A percentile compares a stretch with the other conserved stretches of the same genome.
Conservation (phyloP, 495 filamentous ascomycete species). For the Lasiosphaeria miniovina region DNA sequence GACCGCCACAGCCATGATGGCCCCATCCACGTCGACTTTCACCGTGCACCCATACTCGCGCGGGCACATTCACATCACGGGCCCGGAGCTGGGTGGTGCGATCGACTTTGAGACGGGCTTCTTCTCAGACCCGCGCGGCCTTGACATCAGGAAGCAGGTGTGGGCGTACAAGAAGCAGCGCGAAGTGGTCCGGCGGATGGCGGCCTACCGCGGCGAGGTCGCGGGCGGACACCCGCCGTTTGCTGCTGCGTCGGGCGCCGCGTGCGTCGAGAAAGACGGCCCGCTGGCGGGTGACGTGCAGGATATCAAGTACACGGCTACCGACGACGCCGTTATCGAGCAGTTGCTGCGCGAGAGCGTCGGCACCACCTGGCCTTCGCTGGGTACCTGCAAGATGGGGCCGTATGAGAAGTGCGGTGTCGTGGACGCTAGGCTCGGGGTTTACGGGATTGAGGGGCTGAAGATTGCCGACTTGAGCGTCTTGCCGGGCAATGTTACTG, state of each 20-base stretch:
- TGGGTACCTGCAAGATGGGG: constrained; percentile 31
- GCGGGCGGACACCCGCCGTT: constrained; percentile 50
- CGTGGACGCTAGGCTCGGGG: constrained; percentile 46
- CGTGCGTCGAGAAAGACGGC: constrained; percentile 17
- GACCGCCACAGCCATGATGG: constrained; percentile 46
- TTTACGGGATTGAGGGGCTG: constrained; percentile 53
- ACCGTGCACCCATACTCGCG: constrained; percentile 53
- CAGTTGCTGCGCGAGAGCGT: constrained; percentile 12
- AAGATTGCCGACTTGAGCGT: constrained; percentile 58
- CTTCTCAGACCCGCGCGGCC: constrained; percentile 31
- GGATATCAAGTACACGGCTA: constrained; percentile 28
- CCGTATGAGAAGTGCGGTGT: constrained; percentile 46
- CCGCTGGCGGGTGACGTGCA: constrained; percentile 15
- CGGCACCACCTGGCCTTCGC: constrained; percentile 8
- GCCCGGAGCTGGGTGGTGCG: constrained; percentile 28
- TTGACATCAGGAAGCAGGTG: constrained; percentile 43
- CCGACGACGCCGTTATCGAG: constrained; percentile 41
- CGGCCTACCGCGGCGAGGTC: constrained; percentile 51
- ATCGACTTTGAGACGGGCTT: constrained; percentile 43
- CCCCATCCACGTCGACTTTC: constrained; percentile 40
- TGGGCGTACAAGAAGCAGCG: constrained; percentile 54
- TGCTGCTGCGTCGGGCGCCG: constrained; percentile 41
- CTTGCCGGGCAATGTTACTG: constrained; percentile 54
- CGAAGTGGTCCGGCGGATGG: constrained; percentile 53
- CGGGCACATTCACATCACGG: constrained; percentile 53